Evolutionary conservation across 2,329 filamentous ascomycete genomes (phyloP).

Genomic region (Clonostachys rosea): DNA sequence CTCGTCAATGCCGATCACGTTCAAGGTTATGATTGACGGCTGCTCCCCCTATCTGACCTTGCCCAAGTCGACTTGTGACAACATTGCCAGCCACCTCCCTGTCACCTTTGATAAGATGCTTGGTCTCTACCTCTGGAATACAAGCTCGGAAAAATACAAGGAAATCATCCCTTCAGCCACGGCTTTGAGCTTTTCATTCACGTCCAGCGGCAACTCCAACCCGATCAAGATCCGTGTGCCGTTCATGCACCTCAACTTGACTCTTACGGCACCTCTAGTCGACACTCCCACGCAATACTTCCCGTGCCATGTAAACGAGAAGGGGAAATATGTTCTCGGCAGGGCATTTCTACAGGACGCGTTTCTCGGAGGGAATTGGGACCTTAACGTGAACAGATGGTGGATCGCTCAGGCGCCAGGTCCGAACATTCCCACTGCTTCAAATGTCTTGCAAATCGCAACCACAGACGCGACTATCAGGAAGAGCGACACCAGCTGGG

Average conservation of each 20-base stretch:
- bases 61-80: constrained; percentile 31
- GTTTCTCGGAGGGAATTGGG: constrained; percentile 35
- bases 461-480: constrained; percentile 10
- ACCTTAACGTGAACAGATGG: constrained; percentile 13
- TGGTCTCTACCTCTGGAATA: constrained; percentile 36
- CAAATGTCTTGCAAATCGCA: not conserved
- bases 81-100: constrained; percentile 27
- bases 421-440: constrained; percentile 15
- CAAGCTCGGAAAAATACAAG: constrained; percentile 19
- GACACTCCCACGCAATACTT: constrained; percentile 29
- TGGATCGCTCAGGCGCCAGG: constrained; percentile 35
- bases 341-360: constrained; percentile 41
- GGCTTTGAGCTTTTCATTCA: constrained; percentile 31
- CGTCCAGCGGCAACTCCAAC: constrained; percentile 17
- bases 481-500: constrained; percentile 20
- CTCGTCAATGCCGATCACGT: constrained; percentile 13
- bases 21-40: constrained; percentile 22
- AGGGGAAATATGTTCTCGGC: constrained; percentile 24
- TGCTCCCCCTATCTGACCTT: constrained; percentile 34
- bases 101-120: constrained; percentile 25
- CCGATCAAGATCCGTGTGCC: constrained; percentile 9
- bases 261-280: constrained; percentile 26
- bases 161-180: constrained; percentile 32
- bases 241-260: constrained; percentile 27
- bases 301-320: constrained; percentile 26